Percentiles rank a stretch among this genome's conserved stretches.
Evolutionary conservation across 2,329 filamentous ascomycete genomes (phyloP).

Genomic region (Ceratocystis papillata): DNA sequence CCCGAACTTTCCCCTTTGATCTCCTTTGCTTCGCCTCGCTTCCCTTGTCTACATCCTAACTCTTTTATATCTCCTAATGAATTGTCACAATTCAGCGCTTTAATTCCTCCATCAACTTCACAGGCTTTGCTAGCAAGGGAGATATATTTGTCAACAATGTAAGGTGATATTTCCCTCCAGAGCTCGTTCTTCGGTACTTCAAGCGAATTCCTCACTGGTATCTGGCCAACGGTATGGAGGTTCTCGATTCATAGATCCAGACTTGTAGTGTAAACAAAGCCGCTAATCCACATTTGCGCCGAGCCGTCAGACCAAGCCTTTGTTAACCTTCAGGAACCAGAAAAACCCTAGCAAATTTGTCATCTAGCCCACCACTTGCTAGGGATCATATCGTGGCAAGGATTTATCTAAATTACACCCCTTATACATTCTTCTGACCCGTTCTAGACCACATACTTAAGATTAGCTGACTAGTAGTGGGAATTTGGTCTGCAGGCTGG

Average conservation of each 20-base stretch:
- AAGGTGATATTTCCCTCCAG: too few species aligned
- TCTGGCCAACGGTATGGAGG: too few species aligned
- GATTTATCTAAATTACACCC: background rate
- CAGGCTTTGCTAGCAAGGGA: background rate
- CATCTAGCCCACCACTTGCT: background rate
- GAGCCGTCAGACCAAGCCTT: background rate
- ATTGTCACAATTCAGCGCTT: background rate
- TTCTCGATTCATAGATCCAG: too few species aligned
- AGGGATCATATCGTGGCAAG: background rate
- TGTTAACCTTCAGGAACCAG: background rate
- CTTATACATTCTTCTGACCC: background rate
- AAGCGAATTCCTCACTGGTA: background rate
- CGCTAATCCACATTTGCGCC: too few species aligned
- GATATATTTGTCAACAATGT: background rate
- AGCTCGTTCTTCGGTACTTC: background rate
- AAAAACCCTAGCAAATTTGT: background rate
- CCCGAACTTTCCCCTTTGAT: background rate
- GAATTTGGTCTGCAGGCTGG: background rate
- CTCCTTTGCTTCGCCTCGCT: background rate
- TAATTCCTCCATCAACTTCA: background rate
- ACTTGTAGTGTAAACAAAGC: too few species aligned
- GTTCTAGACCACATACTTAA: background rate
- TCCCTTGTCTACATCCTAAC: background rate
- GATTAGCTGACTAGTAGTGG: background rate
- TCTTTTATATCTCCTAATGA: background rate